Base-by-base conservation (phyloP, 768 basidiomycete genomes). In the Omphalotus guepiniiformis region DNA sequence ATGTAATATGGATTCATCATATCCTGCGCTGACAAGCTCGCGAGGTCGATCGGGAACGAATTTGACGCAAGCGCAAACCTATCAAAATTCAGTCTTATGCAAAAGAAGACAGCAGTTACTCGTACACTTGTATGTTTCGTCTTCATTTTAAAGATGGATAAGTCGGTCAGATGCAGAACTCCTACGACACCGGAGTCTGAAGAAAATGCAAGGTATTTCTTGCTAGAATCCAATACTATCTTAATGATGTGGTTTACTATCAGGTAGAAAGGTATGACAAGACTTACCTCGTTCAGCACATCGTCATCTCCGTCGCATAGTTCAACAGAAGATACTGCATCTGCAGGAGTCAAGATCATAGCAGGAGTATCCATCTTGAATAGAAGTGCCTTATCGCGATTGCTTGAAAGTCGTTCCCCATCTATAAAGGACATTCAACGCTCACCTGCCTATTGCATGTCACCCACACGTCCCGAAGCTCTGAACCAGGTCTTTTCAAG, bases 1-100 rank as follows among this genome's bases (percentile, higher is more conserved):
- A 56, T 92, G 89, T 12, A 86, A 59, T 21, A 92, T 55, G 3
- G 71, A 65, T 32, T 72, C 76, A 54, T 93, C 90, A 56, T 85
- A 91, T 2, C 89, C 89, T 4, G 80, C 88, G 50, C 84, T 88
- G 19, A 93, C 72, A 11, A 89, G 57, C 60, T 92, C 90, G 35
- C 70, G 73, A 3, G 85, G 79, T 19, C 87, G 72, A 58, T 76
- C 76, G 6, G 86, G 83, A 49, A 92, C 78, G 59, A 88, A 91
- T 50, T 70, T 77, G 30, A 85, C 80, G 15, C 75, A 74, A 9
- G 78, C 81, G 39, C 85, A 88, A 11, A 92, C 78, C 88, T 91
- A 56, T 28, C n/a, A n/a, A n/a, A n/a, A n/a, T n/a, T n/a, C n/a
- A n/a, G n/a, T n/a, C n/a, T n/a, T n/a, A n/a, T n/a, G 44, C 29